Evolutionary conservation across 257 asterid genomes (phyloP).

Genomic region (Ocimum tenuiflorum): DNA sequence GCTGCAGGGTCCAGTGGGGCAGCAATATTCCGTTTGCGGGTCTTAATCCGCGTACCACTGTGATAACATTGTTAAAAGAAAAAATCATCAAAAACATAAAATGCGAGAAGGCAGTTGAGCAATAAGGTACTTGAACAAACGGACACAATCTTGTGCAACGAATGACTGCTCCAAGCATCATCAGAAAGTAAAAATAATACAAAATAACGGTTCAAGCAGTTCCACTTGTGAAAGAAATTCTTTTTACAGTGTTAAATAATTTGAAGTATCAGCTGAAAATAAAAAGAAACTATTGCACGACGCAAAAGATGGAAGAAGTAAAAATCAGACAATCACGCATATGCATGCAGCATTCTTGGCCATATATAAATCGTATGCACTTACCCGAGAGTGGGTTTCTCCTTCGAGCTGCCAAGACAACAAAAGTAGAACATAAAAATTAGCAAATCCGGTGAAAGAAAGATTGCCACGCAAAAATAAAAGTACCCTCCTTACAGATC

Average conservation of each 20-base stretch:
- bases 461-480: background rate
- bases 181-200: background rate
- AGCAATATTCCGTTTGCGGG: slow-evolving; percentile 99
- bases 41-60: slow-evolving; percentile 99
- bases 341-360: background rate
- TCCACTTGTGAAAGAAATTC: background rate
- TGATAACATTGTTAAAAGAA: background rate
- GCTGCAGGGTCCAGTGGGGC: slow-evolving; percentile 99
- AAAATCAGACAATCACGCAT: background rate
- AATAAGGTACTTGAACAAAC: background rate
- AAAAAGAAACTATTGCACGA: background rate
- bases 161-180: background rate
- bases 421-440: slow-evolving; percentile 15
- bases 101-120: background rate
- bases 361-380: slow-evolving; percentile 13
- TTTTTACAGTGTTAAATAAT: background rate
- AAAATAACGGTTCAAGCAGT: background rate
- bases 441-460: slow-evolving; percentile 4
- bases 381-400: slow-evolving; percentile 99
- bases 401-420: slow-evolving; percentile 82
- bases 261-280: background rate
- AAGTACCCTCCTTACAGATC: slow-evolving; percentile 13
- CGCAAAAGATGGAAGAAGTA: background rate
- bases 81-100: slow-evolving; percentile 14
- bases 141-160: background rate